Base-by-base conservation (phyloP, 805 yeast species). In the Zygotorulaspora chibaensis region DNA sequence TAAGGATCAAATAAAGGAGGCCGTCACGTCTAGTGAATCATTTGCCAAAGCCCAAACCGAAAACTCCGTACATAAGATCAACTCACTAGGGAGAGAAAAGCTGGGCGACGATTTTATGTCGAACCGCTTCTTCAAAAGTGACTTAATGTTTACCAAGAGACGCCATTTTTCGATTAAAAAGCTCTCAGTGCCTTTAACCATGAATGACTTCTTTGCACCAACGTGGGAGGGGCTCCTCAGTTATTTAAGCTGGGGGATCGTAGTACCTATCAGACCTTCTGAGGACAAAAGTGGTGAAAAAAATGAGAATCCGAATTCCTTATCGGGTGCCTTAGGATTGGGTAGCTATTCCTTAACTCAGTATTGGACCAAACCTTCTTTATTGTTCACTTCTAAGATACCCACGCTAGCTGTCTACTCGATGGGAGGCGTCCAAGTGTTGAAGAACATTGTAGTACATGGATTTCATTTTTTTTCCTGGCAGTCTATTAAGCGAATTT, bases 141-240 rank as follows among this genome's bases (percentile, higher is more conserved):
- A 80, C 25, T 75, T 84, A 33, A 93, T 93, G 98, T 91, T 89
- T 58, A 79, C 88, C 2, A 80, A 88, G 54, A 74, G 75, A 46
- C 77, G 74, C 33, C 96, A 93, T 57, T 63, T 74, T 3, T 65
- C 81, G 28, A 72, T 77, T 29, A 77, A 83, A 51, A 73, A 76
- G 33, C 70, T 90, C 23, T 72, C 77, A 39, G 79, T 79, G 20
- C 74, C 77, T 16, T 72, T 91, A 18, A 79, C 83, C 10, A 34
- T 86, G 4, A 43, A 72, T n/a, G 97, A 93, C 66, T 81, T 89
- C 54, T 71, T 90, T 58, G 95, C 90, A 54, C 87, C 95, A 3
- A 75, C 84, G 0, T 62, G 80, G 50, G 84, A 81, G 33, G 77
- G 84, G 3, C 76, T 83, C 47, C 59, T 80, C 38, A 53, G 67